Conservation (phyloP, 73 alveolate species). For the Tetrahymena borealis region DNA sequence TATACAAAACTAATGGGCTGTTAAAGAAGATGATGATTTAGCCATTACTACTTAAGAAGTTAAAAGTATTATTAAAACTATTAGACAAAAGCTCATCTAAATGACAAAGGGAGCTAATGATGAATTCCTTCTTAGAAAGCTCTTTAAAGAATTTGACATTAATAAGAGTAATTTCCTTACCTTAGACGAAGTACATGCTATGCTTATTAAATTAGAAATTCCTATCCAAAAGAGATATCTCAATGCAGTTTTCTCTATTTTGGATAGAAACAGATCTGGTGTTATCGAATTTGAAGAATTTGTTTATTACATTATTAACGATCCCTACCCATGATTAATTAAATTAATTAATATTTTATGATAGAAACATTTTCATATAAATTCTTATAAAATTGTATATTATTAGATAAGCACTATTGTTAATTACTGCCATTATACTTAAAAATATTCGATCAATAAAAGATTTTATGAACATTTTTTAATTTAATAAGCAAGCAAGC, state of each 20-base stretch:
- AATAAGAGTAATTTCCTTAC: conserved; percentile 10
- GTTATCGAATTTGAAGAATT: conserved; percentile 36
- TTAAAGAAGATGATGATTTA: conserved; percentile 42
- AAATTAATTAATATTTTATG: background rate
- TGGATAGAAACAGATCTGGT: conserved; percentile 16
- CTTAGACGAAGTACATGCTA: conserved; percentile 29
- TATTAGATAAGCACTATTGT: no score
- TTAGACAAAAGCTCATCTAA: conserved; percentile 22
- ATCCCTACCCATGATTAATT: conserved; percentile 26
- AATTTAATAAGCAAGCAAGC: no score
- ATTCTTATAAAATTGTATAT: no score
- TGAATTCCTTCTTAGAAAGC: conserved; percentile 31
- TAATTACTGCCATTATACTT: no score
- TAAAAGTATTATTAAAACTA: conserved; percentile 14
- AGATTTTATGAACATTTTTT: no score
- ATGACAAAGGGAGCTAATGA: conserved; percentile 22
- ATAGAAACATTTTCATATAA: no score
- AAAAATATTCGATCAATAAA: background rate
- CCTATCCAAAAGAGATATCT: conserved; percentile 14
- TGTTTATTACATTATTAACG: conserved; percentile 25
- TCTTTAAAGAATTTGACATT: conserved; percentile 24
- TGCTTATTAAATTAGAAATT: conserved; percentile 15
- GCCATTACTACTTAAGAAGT: conserved; percentile 18
- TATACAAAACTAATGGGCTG: conserved; percentile 15
- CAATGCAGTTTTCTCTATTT: conserved; percentile 11